Base-by-base conservation (phyloP, 148 eudicot species). In the Vaccinium myrtillus region DNA sequence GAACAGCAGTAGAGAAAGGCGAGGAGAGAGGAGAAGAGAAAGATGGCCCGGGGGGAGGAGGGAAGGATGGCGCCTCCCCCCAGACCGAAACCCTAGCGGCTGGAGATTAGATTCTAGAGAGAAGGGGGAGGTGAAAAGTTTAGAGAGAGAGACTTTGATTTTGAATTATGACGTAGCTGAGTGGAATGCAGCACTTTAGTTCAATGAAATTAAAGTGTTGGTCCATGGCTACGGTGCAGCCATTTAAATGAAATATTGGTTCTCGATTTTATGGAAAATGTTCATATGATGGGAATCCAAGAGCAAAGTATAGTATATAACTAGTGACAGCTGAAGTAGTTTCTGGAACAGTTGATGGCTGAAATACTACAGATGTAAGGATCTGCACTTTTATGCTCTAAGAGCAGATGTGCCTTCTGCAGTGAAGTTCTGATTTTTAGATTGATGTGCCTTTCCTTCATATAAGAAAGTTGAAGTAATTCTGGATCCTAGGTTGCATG, bases 401-500 rank as follows among this genome's bases (percentile, higher is more conserved):
- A 16, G 21, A 74, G 50, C 11, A 67, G 48, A 46, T 21, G 25
- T 76, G 54, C 79, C 79, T 76, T 76, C 77, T 74, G 74, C 74
- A 27, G 43, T 27, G 39, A 27, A 43, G 23, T 19, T 74, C 50
- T 16, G 51, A 1, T 36, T 74, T 39, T 43, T 74, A 74, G 11
- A 74, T 36, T 74, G 23, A 8, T 2, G 77, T 36, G 49, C 77
- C 49, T n/a, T 36, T 76, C 79, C 74, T 69, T 27, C 74, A 4
- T 69, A 69, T 69, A 69, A 65, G 23, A 36, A 74, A 39, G 21
- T 74, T 46, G 53, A 46, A 75, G 21, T 70, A 27, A 70, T 18
- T 36, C 2, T 43, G 53, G 50, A 75, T 75, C 23, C n/a, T 46
- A 21, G 79, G 30, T 76, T 76, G 30, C 55, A 11, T 19, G 79